These are phyloP conservation scores for Cordyceps cateniannulata DNA, from an alignment of 2,329 filamentous ascomycete genomes.

Conservation along the genomic window DNA sequence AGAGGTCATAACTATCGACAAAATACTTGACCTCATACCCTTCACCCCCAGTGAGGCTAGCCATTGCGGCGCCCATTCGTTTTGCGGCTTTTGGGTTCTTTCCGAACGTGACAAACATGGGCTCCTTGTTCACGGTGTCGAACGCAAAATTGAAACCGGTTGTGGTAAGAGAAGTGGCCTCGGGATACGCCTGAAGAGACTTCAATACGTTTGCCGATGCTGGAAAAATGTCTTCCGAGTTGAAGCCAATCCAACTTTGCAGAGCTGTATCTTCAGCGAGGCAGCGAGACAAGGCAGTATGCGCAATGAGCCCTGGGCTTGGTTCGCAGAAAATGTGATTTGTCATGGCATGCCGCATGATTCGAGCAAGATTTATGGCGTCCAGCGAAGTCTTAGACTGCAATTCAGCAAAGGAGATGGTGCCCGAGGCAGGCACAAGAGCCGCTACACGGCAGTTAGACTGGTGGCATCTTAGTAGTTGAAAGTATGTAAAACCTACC, in stretches of 20 bases:
- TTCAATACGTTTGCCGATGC: slow-evolving; percentile 39
- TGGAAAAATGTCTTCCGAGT: slow-evolving; percentile 47
- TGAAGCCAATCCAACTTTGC: slow-evolving; percentile 49
- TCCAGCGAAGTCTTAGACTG: slow-evolving; percentile 39
- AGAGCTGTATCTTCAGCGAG: slow-evolving; percentile 43
- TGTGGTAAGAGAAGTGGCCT: slow-evolving; percentile 40
- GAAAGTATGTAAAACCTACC: slow-evolving; percentile 26
- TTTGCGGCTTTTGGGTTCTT: slow-evolving; percentile 40
- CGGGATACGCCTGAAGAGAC: slow-evolving; percentile 38
- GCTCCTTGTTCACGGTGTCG: slow-evolving; percentile 41
- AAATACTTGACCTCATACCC: slow-evolving; percentile 50
- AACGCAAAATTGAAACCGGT: slow-evolving; percentile 48
- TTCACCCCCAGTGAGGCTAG: slow-evolving; percentile 46
- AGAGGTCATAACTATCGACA: slow-evolving; percentile 48
- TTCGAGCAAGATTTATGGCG: slow-evolving; percentile 42
- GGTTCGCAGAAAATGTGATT: slow-evolving; percentile 50
- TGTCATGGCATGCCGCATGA: slow-evolving; percentile 52
- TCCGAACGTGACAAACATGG: slow-evolving; percentile 48
- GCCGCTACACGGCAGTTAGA: slow-evolving; percentile 31
- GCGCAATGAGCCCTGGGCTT: slow-evolving; percentile 42
- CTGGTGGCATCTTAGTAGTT: background rate
- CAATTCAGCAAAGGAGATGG: slow-evolving; percentile 40
- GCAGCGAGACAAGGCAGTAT: slow-evolving; percentile 47
- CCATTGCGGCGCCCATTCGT: slow-evolving; percentile 50
- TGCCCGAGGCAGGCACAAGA: slow-evolving; percentile 40